Conservation (phyloP, 805 yeast species). For the Alloascoidea hylecoeti region DNA sequence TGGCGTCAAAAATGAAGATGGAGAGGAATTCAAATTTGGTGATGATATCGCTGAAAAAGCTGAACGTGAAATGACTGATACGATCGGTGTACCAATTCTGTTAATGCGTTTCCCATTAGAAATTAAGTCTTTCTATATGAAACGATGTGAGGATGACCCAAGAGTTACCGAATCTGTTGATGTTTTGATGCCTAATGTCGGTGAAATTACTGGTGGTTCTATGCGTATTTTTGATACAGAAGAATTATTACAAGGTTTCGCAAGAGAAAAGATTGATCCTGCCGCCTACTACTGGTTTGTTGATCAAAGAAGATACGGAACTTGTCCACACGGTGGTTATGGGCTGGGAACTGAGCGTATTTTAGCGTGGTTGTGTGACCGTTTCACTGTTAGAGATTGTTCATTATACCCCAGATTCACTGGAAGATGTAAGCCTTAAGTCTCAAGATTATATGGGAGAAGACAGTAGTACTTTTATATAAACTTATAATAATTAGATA, state of each 20-base stretch:
- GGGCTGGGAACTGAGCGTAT: constrained; percentile 98
- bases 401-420: constrained; percentile 94
- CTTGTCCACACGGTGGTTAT: constrained; percentile 98
- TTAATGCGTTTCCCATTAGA: constrained; percentile 92
- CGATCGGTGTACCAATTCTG: constrained; percentile 83
- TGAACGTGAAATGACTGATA: constrained; percentile 96
- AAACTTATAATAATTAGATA: constrained; percentile 1
- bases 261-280: constrained; percentile 80
- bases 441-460: not conserved
- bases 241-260: constrained; percentile 80
- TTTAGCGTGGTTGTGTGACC: constrained; percentile 94
- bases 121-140: constrained; percentile 97
- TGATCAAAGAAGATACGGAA: constrained; percentile 93
- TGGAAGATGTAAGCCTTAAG: constrained; percentile 92
- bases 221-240: constrained; percentile 85
- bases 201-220: constrained; percentile 98
- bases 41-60: constrained; percentile 99
- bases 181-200: constrained; percentile 97
- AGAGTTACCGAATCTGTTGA: constrained; percentile 97
- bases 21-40: constrained; percentile 85
- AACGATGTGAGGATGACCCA: constrained; percentile 76
- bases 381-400: constrained; percentile 97
- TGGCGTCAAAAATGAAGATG: constrained; percentile 89
- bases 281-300: constrained; percentile 89
- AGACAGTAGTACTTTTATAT: constrained; percentile 1